These are phyloP conservation scores for Ilex paraguariensis DNA, from an alignment of 305 asterid species.

Conservation along the genomic window DNA sequence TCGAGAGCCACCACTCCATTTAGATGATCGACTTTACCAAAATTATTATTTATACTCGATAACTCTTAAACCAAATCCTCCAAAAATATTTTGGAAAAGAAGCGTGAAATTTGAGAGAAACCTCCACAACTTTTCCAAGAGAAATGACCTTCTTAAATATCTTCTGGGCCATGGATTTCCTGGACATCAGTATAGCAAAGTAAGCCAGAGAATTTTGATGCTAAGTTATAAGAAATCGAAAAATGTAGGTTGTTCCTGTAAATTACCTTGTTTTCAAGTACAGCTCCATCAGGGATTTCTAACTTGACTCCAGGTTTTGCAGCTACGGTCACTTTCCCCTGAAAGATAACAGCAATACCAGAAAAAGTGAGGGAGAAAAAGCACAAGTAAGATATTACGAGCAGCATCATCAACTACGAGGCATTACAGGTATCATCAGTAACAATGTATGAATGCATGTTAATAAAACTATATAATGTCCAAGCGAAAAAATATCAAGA, in stretches of 20 bases:
- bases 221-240: background rate
- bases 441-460: background rate
- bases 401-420: background rate
- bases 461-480: no score
- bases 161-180: slow-evolving; percentile 52
- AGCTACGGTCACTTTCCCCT: slow-evolving; percentile 75
- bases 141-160: slow-evolving; percentile 24
- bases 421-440: background rate
- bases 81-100: no score
- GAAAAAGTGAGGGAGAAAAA: background rate
- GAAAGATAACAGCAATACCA: slow-evolving; percentile 6
- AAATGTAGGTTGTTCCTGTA: background rate
- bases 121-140: background rate
- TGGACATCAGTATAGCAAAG: slow-evolving; percentile 10
- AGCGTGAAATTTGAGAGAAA: no score
- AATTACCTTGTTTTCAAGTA: slow-evolving; percentile 71
- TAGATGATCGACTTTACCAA: no score
- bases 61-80: no score
- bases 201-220: background rate
- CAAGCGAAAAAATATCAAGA: background rate
- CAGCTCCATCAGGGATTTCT: slow-evolving; percentile 76
- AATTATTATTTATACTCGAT: no score
- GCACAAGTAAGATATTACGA: background rate
- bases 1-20: no score
- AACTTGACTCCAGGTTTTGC: slow-evolving; percentile 68